Evolutionary conservation across 176 grass and related monocot species (phyloP).

Genomic region (Eleusine coracana): DNA sequence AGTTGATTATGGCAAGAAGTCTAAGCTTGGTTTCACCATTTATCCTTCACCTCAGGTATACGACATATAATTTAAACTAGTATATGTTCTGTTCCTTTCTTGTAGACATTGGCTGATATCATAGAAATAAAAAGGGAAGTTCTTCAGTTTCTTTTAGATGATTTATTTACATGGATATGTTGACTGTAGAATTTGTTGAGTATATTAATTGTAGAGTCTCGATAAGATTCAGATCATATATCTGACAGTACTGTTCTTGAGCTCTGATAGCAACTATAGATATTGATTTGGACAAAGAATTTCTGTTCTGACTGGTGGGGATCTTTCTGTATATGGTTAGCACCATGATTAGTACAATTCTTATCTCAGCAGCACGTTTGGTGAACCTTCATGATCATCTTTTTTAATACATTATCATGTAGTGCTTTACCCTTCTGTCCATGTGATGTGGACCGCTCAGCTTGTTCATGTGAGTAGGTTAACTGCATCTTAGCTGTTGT

Average conservation of each 20-base stretch:
- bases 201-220: not conserved
- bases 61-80: not conserved
- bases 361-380: not conserved
- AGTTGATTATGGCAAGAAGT: slow-evolving; percentile 97
- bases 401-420: slow-evolving; percentile 30
- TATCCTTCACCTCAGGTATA: slow-evolving; percentile 93
- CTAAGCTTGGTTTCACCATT: slow-evolving; percentile 98
- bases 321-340: slow-evolving; percentile 22
- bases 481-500: slow-evolving; percentile 50
- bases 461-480: slow-evolving; percentile 46
- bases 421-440: slow-evolving; percentile 9
- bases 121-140: slow-evolving; percentile 7
- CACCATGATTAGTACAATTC: not conserved
- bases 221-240: slow-evolving; percentile 6
- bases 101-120: not conserved
- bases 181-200: not conserved
- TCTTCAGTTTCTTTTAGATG: not conserved
- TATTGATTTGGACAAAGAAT: not conserved
- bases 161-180: not conserved
- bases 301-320: not conserved
- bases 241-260: not conserved
- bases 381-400: not conserved
- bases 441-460: slow-evolving; percentile 36
- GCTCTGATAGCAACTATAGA: not conserved
- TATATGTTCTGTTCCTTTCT: not conserved